These are phyloP conservation scores for Triticum turgidum DNA, from an alignment of 176 grass and related monocot species.

Conservation along the genomic window DNA sequence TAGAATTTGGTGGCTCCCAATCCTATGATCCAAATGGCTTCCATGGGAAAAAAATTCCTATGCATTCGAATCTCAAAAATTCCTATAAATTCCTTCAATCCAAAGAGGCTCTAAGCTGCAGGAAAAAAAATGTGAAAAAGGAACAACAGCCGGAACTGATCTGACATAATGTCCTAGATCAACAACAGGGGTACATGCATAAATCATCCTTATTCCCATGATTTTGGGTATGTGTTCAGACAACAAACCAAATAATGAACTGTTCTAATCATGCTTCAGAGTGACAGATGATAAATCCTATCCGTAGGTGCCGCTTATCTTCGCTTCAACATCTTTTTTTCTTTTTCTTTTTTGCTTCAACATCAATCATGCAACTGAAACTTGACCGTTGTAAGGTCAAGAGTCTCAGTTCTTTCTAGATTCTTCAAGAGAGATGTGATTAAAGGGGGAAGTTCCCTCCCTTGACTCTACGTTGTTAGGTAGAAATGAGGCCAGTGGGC, in stretches of 20 bases:
- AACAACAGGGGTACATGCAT: no score
- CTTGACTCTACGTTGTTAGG: not conserved
- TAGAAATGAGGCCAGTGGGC: not conserved
- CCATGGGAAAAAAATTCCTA: not conserved
- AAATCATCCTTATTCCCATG: not conserved
- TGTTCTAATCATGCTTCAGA: not conserved
- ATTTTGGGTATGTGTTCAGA: no score
- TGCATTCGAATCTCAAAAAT: not conserved
- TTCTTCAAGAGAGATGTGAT: not conserved
- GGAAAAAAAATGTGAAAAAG: not conserved
- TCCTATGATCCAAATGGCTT: not conserved
- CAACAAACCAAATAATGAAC: not conserved
- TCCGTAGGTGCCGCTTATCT: not conserved
- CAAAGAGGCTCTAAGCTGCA: not conserved
- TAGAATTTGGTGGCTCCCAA: no score
- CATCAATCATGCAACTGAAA: not conserved
- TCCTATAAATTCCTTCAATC: not conserved
- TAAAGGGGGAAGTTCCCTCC: not conserved
- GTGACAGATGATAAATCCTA: not conserved
- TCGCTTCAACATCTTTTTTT: not conserved
- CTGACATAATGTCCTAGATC: not conserved
- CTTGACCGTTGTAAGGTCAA: not conserved
- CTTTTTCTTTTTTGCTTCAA: not conserved
- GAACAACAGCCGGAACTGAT: not conserved
- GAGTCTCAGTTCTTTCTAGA: constrained; percentile 6